Base-by-base conservation (phyloP, 495 filamentous ascomycete species). In the Astrothelium subdiscretum region DNA sequence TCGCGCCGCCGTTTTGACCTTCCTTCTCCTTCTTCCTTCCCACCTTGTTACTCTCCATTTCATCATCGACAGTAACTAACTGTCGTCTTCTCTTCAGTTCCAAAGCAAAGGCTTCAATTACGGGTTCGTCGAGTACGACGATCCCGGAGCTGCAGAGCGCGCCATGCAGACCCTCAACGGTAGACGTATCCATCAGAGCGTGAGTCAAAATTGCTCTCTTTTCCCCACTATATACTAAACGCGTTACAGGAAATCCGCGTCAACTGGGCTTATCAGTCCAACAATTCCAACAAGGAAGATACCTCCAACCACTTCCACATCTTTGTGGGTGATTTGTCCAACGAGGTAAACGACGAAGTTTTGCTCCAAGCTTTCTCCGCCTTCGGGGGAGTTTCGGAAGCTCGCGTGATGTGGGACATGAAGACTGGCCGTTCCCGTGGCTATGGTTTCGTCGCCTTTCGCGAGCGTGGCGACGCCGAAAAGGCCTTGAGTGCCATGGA, bases 371-470 rank as follows among this genome's bases (percentile, higher is more conserved):
- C 95, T 20, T 99, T 99, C 75, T 95, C 90, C 43, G 92, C 92
- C 40, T 99, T 97, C 74, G 94, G 94, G 12, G 88, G 85, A 2
- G 92, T 99, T 35, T 97, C 95, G n/a, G 94, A 99, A 76, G 94
- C 94, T 62, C 91, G 94, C 65, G 94, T 99, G 62, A 99, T 99
- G 94, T 99, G 94, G 94, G 94, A 99, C 72, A 99, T 99, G 94
- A 99, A 99, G 81, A 99, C 94, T 43, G 94, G 94, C 62, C 87
- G 94, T 61, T 97, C 94, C 57, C 88, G 94, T 66, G 94, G 94
- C 58, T 99, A 99, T 69, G 94, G 94, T 3, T 99, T 99, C 68
- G 94, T 99, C 63, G 95, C 94, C 48, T 99, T 96, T 83, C 87
- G 94, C 62, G 94, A 99, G 24, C 91, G 92, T 58, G 77, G 80